Base-by-base conservation (phyloP, 2,329 filamentous ascomycete species). In the Trichophyton benhamiae region DNA sequence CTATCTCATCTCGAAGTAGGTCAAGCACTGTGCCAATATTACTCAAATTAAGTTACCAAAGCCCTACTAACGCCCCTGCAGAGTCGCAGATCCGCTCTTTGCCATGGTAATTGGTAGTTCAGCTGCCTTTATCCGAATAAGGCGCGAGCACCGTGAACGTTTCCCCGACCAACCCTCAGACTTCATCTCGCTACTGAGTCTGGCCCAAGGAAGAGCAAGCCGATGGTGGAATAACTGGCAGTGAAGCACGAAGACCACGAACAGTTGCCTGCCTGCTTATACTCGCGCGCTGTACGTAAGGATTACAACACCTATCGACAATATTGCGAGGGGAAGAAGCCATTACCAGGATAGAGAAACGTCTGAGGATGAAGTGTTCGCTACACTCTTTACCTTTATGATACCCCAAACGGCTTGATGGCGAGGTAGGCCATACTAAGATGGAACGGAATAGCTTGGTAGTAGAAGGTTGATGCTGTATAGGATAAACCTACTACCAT, bases 71-170 rank as follows among this genome's bases (percentile, higher is more conserved):
- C 71, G 27, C 71, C 71, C 69, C 52, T 55, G 25, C 53, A 81
- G 79, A 68, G 65, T 78, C 63, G 75, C 73, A 4, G 81, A 83
- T 67, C 81, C 81, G 36, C 60, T 83, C 62, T 83, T 83, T 66
- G 80, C 81, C 25, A 61, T 78, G 42, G 70, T 75, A 63, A 81
- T 83, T 67, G 81, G 81, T 57, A 68, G 78, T 8, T 75, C 77
- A 7, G 79, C 81, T n/a, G 78, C 81, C 11, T 70, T 75, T 22
- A 71, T 79, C 20, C 77, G 80, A n/a, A 80, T 83, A 65, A 78
- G 77, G 61, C 76, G 80, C 11, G 81, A 83, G 65, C 77, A 83
- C 68, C 74, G 71, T 48, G 79, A 81, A 65, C 76, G 77, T 65
- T 68, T 73, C 49, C 76, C 74, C 3, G 69, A 73, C 30, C 67